A percentile compares a stretch with the other conserved stretches of the same genome.
phyloP scores from a whole-genome alignment of 129 eudicot species.

The Pulicaria dysenterica region DNA sequence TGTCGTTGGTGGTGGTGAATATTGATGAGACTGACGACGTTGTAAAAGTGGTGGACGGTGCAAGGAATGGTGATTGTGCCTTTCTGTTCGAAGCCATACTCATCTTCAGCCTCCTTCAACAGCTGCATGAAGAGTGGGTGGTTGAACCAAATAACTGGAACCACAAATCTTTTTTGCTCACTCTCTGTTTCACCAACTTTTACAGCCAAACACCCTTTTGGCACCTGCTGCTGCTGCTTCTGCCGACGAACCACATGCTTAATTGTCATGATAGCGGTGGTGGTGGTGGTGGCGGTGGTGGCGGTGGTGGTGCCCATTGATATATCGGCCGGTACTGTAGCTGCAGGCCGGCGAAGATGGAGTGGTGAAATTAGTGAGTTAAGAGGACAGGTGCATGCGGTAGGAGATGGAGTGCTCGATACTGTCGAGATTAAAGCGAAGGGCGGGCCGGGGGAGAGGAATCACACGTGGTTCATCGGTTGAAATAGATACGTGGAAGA shows the following conservation, averaged over 20 bases:
- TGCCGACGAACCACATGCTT: slow-evolving; percentile 25
- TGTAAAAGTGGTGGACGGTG: slow-evolving; percentile 47
- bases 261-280: neutral
- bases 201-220: slow-evolving; percentile 65
- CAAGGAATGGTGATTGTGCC: slow-evolving; percentile 69
- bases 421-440: slow-evolving; percentile 25
- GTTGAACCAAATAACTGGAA: slow-evolving; percentile 50
- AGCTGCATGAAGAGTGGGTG: slow-evolving; percentile 61
- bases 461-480: slow-evolving; percentile 38
- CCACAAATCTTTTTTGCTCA: slow-evolving; percentile 59
- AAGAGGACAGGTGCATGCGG: neutral
- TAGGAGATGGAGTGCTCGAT: slow-evolving; percentile 29
- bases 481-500: slow-evolving; percentile 36
- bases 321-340: neutral
- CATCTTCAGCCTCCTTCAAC: slow-evolving; percentile 60
- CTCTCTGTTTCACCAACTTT: slow-evolving; percentile 51
- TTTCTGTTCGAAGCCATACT: slow-evolving; percentile 64
- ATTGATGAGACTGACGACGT: slow-evolving; percentile 37
- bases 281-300: neutral
- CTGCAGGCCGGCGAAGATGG: neutral
- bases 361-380: neutral
- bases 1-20: slow-evolving; percentile 30
- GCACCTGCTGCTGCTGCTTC: slow-evolving; percentile 32
- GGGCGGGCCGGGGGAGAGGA: neutral
- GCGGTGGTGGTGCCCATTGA: slow-evolving; percentile 30